Evolutionary conservation across 2,329 filamentous ascomycete genomes (phyloP).

Genomic region (Parafenestella ontariensis): DNA sequence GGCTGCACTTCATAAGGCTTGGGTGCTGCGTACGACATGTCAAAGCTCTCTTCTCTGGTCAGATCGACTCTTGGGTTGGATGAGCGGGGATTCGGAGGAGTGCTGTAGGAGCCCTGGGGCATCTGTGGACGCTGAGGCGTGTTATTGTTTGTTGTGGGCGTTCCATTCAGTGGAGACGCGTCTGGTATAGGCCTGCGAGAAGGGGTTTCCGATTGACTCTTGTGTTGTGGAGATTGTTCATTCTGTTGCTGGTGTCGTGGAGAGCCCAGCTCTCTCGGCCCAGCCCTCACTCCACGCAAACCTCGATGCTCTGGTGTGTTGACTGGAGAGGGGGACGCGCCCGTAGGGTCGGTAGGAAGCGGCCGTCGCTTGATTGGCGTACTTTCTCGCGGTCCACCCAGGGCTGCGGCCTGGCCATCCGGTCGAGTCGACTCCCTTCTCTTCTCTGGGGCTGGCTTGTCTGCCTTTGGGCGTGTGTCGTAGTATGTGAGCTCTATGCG

Average conservation of each 20-base stretch:
- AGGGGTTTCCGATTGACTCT: constrained; percentile 32
- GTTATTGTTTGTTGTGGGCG: constrained; percentile 26
- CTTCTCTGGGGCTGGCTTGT: constrained; percentile 68
- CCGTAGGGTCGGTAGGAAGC: constrained; percentile 78
- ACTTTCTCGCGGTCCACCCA: constrained; percentile 59
- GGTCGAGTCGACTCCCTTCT: constrained; percentile 52
- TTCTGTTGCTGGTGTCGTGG: constrained; percentile 38
- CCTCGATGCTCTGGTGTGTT: constrained; percentile 41
- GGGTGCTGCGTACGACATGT: constrained; percentile 47
- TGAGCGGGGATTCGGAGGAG: constrained; percentile 31
- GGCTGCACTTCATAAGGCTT: constrained; percentile 47
- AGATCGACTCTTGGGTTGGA: constrained; percentile 29
- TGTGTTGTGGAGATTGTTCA: constrained; percentile 29
- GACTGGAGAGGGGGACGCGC: constrained; percentile 49
- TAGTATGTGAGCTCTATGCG: constrained; percentile 97
- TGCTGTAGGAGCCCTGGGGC: constrained; percentile 30
- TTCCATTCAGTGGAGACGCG: constrained; percentile 26
- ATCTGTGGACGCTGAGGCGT: constrained; percentile 35
- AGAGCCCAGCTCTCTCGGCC: constrained; percentile 45
- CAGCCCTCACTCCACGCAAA: constrained; percentile 37
- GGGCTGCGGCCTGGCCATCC: constrained; percentile 48
- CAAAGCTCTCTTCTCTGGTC: constrained; percentile 34
- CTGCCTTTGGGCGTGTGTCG: constrained; percentile 82
- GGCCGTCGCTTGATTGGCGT: constrained; percentile 81
- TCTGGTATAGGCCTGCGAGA: constrained; percentile 40